Evolutionary conservation across 768 basidiomycete species (phyloP), one percentile per base, ranked within the genome.

Genomic region (Pisolithus microcarpus): DNA sequence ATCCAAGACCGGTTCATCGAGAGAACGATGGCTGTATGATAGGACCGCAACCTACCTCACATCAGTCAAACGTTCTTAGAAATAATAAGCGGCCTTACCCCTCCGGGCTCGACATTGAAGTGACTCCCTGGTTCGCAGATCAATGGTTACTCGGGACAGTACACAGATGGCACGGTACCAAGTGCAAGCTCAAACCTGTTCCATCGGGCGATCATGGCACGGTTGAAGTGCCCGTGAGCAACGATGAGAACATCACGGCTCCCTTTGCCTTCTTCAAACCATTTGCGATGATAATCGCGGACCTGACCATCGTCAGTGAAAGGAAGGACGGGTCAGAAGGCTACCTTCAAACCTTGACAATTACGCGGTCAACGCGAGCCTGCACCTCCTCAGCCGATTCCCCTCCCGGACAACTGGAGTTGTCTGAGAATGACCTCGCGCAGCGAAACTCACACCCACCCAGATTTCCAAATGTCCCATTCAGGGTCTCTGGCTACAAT

Each of bases 381-480:
- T 80, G 69, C 87, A 98, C 91, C 42, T 91, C 79, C 58, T 84
- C 74, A 5, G 78, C 81, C 28, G 82, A 85, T 71, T 98, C 94
- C 23, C 94, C 94, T 16, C 82, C 85, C 11, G 91, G 91, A 58
- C 92, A 95, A 2, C 89, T 91, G 47, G 36, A 24, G 56, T 48
- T 38, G 61, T 43, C 46, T 52, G 43, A 49, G 7, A 21, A n/a
- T 16, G 43, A 49, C 38, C 34, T 21, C 15, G 9, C 19, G 16
- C 8, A 9, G 31, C 21, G 39, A 43, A 28, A 21, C 38, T 38
- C 37, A 43, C 9, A 67, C 74, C 34, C 64, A 85, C 85, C 89
- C 91, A 60, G 93, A 86, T 38, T 66, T 75, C 90, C 91, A 95
- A 59, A 94, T 92, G n/a, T 64, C 60, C 91, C 91, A 97, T 31